Evolutionary conservation across 768 basidiomycete species (phyloP), one percentile per base, ranked within the genome.

Genomic region (Mycena belliarum): DNA sequence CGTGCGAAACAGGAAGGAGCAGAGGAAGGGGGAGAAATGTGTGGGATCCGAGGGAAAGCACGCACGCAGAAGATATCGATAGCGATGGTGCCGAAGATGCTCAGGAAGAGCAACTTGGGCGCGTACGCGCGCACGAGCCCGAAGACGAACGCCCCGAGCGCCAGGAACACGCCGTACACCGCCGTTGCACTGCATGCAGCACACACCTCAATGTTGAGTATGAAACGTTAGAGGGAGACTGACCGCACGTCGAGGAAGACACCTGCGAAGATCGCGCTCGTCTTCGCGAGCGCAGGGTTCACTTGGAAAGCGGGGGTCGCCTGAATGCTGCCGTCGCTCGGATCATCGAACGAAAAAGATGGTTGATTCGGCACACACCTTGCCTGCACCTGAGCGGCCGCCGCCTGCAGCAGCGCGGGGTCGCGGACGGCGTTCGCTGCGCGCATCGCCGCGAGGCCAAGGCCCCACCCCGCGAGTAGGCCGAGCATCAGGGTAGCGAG

Each of bases 371-470:
- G 14, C 20, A 61, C 68, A 9, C 45, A 76, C 77, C 70, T 74
- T 38, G 70, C 64, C n/a, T 65, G 60, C 25, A 71, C 72, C 49
- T 65, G 64, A 35, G 68, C 66, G 6, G 67, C 61, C 6, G 68
- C 66, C 18, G 63, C 58, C 35, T 67, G 63, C 14, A 78, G 64
- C 9, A 74, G 56, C 0, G 67, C 66, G 57, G 75, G 66, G 51
- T 71, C 65, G 11, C 78, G 70, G 0, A 76, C 76, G 6, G 74
- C 67, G 0, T 80, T 64, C 0, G 76, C 77, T 0, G 80, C 78
- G 5, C 76, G 76, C 83, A 86, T 85, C 0, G 76, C 82, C 0
- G 80, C 82, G 11, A 74, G 71, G 1, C 82, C 81, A 60, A 82
- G 73, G 0, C 77, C 84, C 84, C 84, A 86, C 14, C 83, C 83